Evolutionary conservation across 2,329 filamentous ascomycete genomes (phyloP).

Genomic region (Phialophora chinensis): DNA sequence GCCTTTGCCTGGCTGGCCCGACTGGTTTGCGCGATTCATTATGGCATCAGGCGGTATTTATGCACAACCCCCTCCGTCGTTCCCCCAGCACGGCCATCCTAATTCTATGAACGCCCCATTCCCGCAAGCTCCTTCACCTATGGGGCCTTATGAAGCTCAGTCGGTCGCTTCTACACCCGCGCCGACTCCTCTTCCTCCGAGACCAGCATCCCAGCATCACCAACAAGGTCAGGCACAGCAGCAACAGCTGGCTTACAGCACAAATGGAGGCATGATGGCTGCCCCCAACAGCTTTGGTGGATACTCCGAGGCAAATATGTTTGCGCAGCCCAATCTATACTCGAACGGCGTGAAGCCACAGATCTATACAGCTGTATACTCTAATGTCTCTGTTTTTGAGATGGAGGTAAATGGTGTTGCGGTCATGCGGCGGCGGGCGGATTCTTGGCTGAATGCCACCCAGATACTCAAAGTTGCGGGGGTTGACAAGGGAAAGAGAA

Average conservation of each 20-base stretch:
- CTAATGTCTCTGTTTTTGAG: conserved; percentile 94
- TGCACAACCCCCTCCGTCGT: conserved; percentile 39
- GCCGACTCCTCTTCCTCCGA: conserved; percentile 50
- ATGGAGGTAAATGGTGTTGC: conserved; percentile 95
- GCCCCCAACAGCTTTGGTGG: conserved; percentile 46
- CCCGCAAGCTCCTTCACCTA: conserved; percentile 47
- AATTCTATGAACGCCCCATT: conserved; percentile 42
- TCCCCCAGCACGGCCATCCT: conserved; percentile 39
- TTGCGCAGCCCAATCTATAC: conserved; percentile 41
- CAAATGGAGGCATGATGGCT: conserved; percentile 42
- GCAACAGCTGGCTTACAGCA: conserved; percentile 42
- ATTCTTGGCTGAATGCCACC: conserved; percentile 97
- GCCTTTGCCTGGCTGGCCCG: not conserved
- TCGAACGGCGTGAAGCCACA: conserved; percentile 45
- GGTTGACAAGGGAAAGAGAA: conserved; percentile 96
- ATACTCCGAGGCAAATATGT: conserved; percentile 51
- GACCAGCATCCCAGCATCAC: conserved; percentile 49
- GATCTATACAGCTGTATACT: conserved; percentile 77
- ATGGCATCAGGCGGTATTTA: conserved; percentile 37
- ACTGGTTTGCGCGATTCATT: conserved; percentile 3
- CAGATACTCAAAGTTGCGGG: conserved; percentile 98
- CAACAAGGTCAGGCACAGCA: conserved; percentile 47
- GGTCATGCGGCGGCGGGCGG: conserved; percentile 92
- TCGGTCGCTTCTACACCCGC: conserved; percentile 54
- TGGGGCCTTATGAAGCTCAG: conserved; percentile 52